Conservation (phyloP, 352 stramenopile genomes). For the Pythium dissimile region DNA sequence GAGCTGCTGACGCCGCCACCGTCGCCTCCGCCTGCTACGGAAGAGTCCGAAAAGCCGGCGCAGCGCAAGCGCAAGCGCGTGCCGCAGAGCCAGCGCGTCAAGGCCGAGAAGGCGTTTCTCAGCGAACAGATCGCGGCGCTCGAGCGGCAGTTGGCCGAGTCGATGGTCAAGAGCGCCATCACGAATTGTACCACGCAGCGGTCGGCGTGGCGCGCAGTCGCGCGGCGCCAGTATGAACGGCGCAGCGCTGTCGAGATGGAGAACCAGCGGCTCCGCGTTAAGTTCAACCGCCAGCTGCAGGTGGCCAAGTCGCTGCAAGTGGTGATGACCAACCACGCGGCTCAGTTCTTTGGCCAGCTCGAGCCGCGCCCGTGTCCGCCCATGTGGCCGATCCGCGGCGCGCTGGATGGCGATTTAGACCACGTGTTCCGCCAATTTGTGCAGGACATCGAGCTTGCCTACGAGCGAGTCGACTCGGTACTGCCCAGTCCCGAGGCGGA, state of each 20-base stretch:
- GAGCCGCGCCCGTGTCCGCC: not conserved
- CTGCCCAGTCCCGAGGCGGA: not conserved
- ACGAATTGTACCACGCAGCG: not conserved
- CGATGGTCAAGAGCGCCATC: not conserved
- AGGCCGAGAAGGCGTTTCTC: not conserved
- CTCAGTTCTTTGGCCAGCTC: not conserved
- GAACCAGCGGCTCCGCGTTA: not conserved
- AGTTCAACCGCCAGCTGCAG: not conserved
- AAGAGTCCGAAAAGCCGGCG: too few species aligned
- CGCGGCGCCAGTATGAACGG: not conserved
- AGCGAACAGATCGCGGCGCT: not conserved
- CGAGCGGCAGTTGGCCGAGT: not conserved
- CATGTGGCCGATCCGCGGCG: not conserved
- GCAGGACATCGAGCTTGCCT: not conserved
- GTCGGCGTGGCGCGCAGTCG: not conserved
- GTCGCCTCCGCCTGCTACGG: not conserved
- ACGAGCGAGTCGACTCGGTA: not conserved
- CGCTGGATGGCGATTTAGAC: not conserved
- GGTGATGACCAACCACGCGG: not conserved
- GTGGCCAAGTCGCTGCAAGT: not conserved
- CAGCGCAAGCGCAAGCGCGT: not conserved
- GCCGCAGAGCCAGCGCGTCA: not conserved
- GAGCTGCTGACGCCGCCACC: not conserved
- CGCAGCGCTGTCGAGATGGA: not conserved
- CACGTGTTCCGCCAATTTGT: not conserved